A percentile compares a stretch with the other conserved stretches of the same genome.
Evolutionary conservation across 2,329 filamentous ascomycete genomes (phyloP).

Genomic region (Bipolaris victoriae): DNA sequence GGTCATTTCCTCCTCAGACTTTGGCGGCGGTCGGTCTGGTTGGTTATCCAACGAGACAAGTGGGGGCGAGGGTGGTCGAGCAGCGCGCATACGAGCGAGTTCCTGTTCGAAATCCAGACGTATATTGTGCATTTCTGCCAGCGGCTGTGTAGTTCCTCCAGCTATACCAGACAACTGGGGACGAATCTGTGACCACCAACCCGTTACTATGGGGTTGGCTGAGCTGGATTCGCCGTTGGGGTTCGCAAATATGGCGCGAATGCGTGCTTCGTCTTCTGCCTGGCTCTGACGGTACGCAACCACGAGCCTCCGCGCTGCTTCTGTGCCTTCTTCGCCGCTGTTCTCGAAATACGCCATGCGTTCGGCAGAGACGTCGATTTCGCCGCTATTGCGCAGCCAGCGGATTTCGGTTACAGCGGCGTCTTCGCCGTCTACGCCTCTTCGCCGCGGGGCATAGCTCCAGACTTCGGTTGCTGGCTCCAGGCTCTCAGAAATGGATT

Average conservation of each 20-base stretch:
- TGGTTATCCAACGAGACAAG: slow-evolving; percentile 53
- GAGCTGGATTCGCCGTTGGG: background rate
- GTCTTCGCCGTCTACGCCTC: background rate
- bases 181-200: background rate
- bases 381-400: background rate
- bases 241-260: slow-evolving; percentile 2
- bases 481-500: slow-evolving; percentile 12
- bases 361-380: background rate
- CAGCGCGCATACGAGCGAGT: slow-evolving; percentile 13
- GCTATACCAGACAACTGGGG: background rate
- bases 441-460: slow-evolving; percentile 26
- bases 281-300: background rate
- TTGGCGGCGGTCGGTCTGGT: slow-evolving; percentile 55
- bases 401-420: background rate
- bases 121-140: background rate
- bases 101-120: slow-evolving; percentile 2
- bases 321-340: background rate
- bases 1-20: slow-evolving; percentile 57
- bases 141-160: background rate
- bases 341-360: slow-evolving; percentile 1
- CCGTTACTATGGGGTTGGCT: background rate
- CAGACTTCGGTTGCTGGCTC: slow-evolving; percentile 29
- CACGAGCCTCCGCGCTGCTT: slow-evolving; percentile 3
- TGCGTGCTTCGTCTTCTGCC: background rate
- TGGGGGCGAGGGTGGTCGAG: slow-evolving; percentile 21